These are phyloP conservation scores for Fusarium pseudoanthophilum DNA, from an alignment of 2,329 filamentous ascomycete genomes.

Conservation along the genomic window DNA sequence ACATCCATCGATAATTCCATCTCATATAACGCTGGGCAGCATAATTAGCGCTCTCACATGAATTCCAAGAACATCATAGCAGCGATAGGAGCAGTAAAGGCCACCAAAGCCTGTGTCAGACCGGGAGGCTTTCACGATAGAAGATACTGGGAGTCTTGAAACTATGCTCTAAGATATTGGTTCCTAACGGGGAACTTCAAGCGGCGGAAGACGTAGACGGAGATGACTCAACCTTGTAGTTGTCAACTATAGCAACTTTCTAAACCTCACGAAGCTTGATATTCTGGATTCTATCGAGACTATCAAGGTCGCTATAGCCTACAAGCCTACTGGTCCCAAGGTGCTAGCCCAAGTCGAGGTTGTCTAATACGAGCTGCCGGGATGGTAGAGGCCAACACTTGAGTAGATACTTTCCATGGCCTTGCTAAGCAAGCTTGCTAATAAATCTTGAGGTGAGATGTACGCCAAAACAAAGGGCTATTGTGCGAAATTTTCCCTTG, in stretches of 20 bases:
- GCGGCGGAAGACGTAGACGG: constrained; percentile 12
- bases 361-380: constrained; percentile 23
- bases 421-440: constrained; percentile 18
- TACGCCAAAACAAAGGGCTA: not conserved
- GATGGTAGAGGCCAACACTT: constrained; percentile 27
- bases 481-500: not conserved
- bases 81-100: constrained; percentile 7
- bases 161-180: constrained; percentile 14
- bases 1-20: not conserved
- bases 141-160: constrained; percentile 6
- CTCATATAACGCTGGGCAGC: constrained; percentile 5
- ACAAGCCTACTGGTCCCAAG: constrained; percentile 13
- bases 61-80: constrained; percentile 9
- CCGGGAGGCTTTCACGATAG: constrained; percentile 4
- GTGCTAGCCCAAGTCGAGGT: constrained; percentile 6
- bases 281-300: constrained; percentile 23
- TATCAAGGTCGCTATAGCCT: constrained; percentile 21
- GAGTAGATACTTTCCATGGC: constrained; percentile 16
- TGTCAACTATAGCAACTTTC: constrained; percentile 14
- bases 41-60: constrained; percentile 5
- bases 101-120: not conserved
- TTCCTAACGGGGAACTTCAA: constrained; percentile 3
- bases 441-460: constrained; percentile 12
- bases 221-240: constrained; percentile 22
- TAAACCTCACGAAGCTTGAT: constrained; percentile 23